phyloP scores from a whole-genome alignment of 371 early-diverging fungal genomes.

The Lichtheimia ornata region DNA sequence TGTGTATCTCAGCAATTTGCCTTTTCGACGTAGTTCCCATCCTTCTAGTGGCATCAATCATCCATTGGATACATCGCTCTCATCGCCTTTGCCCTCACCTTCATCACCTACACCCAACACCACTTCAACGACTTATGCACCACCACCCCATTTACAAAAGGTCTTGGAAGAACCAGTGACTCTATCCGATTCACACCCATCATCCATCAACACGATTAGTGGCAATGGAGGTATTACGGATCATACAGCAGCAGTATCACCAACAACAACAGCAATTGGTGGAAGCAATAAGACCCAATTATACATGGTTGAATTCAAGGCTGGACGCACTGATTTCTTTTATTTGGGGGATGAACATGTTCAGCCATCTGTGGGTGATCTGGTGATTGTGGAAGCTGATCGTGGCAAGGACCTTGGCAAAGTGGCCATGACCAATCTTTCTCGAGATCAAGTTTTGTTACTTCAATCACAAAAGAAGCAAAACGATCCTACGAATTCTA shows the following conservation, averaged over 20 bases:
- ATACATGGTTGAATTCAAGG: constrained; percentile 86
- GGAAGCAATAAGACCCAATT: constrained; percentile 38
- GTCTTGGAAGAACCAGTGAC: constrained; percentile 2
- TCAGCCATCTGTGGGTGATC: constrained; percentile 59
- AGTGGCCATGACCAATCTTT: constrained; percentile 67
- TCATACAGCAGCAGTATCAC: neutral
- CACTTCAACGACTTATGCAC: constrained; percentile 2
- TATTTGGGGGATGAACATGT: constrained; percentile 44
- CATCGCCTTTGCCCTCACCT: constrained; percentile 11
- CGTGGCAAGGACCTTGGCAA: constrained; percentile 94
- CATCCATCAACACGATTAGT: neutral
- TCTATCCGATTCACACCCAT: neutral
- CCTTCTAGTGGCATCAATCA: too few species aligned
- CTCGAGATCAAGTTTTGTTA: constrained; percentile 52
- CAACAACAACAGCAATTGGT: constrained; percentile 11
- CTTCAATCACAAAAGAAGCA: constrained; percentile 12
- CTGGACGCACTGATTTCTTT: constrained; percentile 79
- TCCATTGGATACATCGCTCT: neutral
- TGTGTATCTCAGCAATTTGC: too few species aligned
- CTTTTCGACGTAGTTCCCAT: too few species aligned
- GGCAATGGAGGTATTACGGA: too few species aligned
- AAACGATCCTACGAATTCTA: neutral
- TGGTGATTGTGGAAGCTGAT: constrained; percentile 96
- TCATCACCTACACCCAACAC: neutral
- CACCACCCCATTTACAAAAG: constrained; percentile 11